phyloP scores from a whole-genome alignment of 2,329 filamentous ascomycete genomes.

The Fusarium compactum region DNA sequence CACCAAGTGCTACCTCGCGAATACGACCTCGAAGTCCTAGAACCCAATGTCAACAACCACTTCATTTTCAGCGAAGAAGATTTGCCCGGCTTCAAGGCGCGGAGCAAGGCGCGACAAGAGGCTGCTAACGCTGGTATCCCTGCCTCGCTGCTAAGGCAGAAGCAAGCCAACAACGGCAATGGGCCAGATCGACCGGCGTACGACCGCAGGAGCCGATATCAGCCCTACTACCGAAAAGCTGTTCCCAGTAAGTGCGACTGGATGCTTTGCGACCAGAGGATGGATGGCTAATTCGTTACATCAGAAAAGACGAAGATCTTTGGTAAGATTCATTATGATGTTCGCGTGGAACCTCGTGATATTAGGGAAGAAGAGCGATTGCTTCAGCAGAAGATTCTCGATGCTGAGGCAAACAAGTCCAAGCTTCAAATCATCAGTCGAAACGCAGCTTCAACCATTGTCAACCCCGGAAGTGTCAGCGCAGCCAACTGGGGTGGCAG shows the following conservation, averaged over 20 bases:
- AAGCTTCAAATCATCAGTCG: constrained; percentile 64
- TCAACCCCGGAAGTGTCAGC: constrained; percentile 65
- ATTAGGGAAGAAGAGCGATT: constrained; percentile 76
- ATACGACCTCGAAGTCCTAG: constrained; percentile 81
- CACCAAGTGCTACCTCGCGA: constrained; percentile 87
- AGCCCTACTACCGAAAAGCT: constrained; percentile 75
- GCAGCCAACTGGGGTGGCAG: constrained; percentile 55
- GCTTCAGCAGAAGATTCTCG: constrained; percentile 67
- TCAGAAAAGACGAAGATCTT: constrained; percentile 82
- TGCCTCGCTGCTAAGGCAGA: constrained; percentile 63
- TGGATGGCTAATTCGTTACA: constrained; percentile 38
- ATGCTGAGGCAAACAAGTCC: constrained; percentile 63
- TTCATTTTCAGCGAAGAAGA: constrained; percentile 96
- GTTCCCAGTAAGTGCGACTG: constrained; percentile 74
- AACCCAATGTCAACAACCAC: constrained; percentile 79
- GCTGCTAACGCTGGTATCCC: constrained; percentile 70
- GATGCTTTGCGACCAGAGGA: background rate
- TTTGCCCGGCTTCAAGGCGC: constrained; percentile 68
- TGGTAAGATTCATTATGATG: constrained; percentile 79
- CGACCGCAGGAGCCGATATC: constrained; percentile 59
- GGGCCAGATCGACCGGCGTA: constrained; percentile 60
- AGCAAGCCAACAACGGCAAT: constrained; percentile 38
- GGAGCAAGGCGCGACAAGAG: constrained; percentile 66
- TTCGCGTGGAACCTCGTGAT: constrained; percentile 78
- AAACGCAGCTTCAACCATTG: constrained; percentile 63